Evolutionary conservation across 2,329 filamentous ascomycete species (phyloP), one percentile per base, ranked within the genome.

Genomic region (Raffaelea arxii): DNA sequence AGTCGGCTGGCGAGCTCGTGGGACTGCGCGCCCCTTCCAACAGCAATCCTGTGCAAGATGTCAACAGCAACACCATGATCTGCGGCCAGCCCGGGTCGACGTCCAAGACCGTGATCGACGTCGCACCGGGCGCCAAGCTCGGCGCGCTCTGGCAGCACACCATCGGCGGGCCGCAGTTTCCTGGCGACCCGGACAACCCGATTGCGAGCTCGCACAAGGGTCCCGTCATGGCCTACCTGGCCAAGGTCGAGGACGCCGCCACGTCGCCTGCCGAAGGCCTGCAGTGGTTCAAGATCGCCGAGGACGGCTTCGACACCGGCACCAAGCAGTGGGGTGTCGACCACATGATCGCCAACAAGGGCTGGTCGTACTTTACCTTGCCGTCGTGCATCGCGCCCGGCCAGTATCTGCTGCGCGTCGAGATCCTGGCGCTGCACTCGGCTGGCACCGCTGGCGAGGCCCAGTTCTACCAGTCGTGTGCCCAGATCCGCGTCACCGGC

Each of bases 191-290:
- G 2, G 72, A 74, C 58, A 68, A 75, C 59, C 74, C 73, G 45
- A 77, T 78, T 53, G 74, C 74, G 25, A 60, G 65, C 46, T 71
- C 68, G 12, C 74, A 78, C 61, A 74, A 74, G 58, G 74, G 74
- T 0, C 74, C 75, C 2, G 62, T 77, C 36, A 69, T 72, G 41
- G 67, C 70, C 2, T 77, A 75, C 60, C 63, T 77, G 22, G 68
- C 71, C 40, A 73, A 74, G 58, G 74, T 78, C 4, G 62, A 68
- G 54, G 68, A 74, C 52, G 72, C 74, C 6, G 66, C 68, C 6
- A 63, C 65, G 2, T 63, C 70, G 9, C 58, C 59, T 47, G 60
- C 63, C 52, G 59, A 54, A 3, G 65, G 68, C 4, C 62, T 67
- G 18, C 61, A 64, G 46, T 77, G 72, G 73, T 76, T 77, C 65